Conservation (phyloP, 2,329 filamentous ascomycete genomes). For the Penicillium sp. region DNA sequence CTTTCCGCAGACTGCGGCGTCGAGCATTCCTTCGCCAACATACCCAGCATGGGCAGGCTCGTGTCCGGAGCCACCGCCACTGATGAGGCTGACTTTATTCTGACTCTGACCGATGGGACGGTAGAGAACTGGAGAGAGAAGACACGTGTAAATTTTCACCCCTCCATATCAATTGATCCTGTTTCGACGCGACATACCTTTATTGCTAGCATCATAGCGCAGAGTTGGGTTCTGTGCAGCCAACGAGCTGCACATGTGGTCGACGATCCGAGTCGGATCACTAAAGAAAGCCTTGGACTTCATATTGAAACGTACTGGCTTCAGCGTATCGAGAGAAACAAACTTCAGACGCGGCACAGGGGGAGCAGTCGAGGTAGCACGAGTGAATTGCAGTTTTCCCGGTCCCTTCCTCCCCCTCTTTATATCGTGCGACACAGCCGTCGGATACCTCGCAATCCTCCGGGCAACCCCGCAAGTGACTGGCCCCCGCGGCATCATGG, state of each 20-base stretch:
- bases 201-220: constrained; percentile 9
- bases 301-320: constrained; percentile 1
- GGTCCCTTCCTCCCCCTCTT: not conserved
- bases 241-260: constrained; percentile 10
- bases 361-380: not conserved
- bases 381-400: not conserved
- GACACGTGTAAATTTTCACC: not conserved
- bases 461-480: constrained; percentile 6
- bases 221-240: constrained; percentile 9
- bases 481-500: constrained; percentile 3
- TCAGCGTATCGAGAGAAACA: not conserved
- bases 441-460: constrained; percentile 1
- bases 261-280: constrained; percentile 11
- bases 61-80: constrained; percentile 18
- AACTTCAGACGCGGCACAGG: not conserved
- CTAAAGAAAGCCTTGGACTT: constrained; percentile 13
- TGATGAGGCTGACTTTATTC: constrained; percentile 18
- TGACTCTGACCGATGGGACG: not conserved
- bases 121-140: not conserved
- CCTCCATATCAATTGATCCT: not conserved
- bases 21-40: constrained; percentile 17
- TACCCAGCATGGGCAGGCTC: constrained; percentile 17
- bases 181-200: not conserved
- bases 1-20: constrained; percentile 16
- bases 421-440: constrained; percentile 3